phyloP scores from a whole-genome alignment of 2,329 filamentous ascomycete genomes.

The Venturia nashicola region DNA sequence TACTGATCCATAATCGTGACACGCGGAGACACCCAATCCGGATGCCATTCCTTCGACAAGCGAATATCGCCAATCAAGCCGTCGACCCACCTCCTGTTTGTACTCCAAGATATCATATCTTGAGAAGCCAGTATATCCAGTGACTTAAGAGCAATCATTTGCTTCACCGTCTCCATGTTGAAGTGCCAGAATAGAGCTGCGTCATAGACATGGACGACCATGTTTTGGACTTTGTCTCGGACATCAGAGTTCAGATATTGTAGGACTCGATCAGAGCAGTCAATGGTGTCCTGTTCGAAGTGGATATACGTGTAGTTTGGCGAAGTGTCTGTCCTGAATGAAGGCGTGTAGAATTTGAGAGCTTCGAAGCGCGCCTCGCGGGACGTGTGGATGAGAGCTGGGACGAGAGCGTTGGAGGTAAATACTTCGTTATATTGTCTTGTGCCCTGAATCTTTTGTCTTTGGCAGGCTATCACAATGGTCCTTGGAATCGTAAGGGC shows the following conservation, averaged over 20 bases:
- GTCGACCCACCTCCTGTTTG: neutral
- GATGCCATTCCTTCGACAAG: neutral
- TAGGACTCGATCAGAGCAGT: neutral
- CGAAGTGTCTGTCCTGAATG: neutral
- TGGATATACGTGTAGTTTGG: neutral
- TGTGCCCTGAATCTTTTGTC: neutral
- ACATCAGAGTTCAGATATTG: neutral
- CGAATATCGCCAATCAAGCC: neutral
- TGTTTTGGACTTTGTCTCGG: neutral
- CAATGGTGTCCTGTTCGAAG: neutral
- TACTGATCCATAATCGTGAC: neutral
- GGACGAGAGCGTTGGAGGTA: neutral
- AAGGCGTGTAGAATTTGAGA: neutral
- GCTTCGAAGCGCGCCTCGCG: neutral
- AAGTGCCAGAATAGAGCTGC: constrained; percentile 2
- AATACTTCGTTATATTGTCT: neutral
- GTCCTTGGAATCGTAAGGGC: neutral
- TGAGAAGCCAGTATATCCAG: neutral
- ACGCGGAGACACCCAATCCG: neutral
- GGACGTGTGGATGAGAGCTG: neutral
- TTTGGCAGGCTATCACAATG: neutral
- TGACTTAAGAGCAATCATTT: neutral
- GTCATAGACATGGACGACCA: neutral
- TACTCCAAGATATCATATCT: neutral
- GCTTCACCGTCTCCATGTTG: neutral